phyloP scores from a whole-genome alignment of 768 basidiomycete species.

The Tulasnella sp. region DNA sequence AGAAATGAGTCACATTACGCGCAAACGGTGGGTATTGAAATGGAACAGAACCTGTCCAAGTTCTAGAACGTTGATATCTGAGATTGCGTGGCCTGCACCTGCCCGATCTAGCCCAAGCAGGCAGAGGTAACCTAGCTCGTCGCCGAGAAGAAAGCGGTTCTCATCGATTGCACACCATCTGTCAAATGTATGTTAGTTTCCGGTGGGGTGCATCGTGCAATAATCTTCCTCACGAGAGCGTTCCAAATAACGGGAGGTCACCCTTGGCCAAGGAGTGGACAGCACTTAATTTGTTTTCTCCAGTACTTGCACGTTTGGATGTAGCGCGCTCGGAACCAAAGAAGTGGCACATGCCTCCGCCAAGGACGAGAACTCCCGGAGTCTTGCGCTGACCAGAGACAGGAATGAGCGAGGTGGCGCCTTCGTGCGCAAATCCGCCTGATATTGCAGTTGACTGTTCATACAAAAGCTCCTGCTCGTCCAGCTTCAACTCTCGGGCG shows the following conservation, averaged over 20 bases:
- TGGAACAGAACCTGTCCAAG: slow-evolving; percentile 62
- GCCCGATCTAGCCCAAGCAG: slow-evolving; percentile 52
- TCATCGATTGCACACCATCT: slow-evolving; percentile 32
- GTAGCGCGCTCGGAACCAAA: slow-evolving; percentile 14
- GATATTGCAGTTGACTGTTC: slow-evolving; percentile 17
- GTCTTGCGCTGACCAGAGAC: background rate
- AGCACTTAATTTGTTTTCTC: slow-evolving; percentile 35
- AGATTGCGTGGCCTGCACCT: slow-evolving; percentile 42
- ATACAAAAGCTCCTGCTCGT: slow-evolving; percentile 32
- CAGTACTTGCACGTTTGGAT: slow-evolving; percentile 47
- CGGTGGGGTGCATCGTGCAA: background rate
- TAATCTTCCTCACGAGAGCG: background rate
- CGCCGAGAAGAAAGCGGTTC: slow-evolving; percentile 58
- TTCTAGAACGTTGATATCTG: slow-evolving; percentile 44
- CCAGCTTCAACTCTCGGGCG: slow-evolving; percentile 28
- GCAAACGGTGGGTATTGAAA: background rate
- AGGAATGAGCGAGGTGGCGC: slow-evolving; percentile 28
- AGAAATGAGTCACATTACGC: slow-evolving; percentile 2
- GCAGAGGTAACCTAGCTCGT: slow-evolving; percentile 64
- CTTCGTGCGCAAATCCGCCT: slow-evolving; percentile 25
- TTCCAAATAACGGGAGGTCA: slow-evolving; percentile 17
- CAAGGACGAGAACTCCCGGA: slow-evolving; percentile 33
- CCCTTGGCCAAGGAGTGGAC: slow-evolving; percentile 8
- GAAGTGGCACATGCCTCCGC: slow-evolving; percentile 30
- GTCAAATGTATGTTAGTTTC: background rate